phyloP scores from a whole-genome alignment of 306 rosid genomes.

The Castanea crenata region DNA sequence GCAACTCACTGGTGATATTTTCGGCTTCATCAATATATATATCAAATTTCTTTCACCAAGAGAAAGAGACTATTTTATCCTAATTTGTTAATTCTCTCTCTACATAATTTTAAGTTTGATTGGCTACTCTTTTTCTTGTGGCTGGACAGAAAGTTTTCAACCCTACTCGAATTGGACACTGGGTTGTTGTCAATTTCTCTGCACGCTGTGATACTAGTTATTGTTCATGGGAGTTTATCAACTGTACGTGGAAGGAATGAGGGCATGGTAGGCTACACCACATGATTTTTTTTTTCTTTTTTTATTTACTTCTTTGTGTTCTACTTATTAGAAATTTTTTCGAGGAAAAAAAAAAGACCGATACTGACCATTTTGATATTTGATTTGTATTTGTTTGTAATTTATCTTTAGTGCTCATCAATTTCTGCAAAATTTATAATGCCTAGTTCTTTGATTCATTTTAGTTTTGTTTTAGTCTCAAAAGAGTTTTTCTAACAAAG shows the following conservation, averaged over 20 bases:
- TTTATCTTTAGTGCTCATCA: no score
- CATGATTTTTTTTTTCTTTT: neutral
- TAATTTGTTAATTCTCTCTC: neutral
- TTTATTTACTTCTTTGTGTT: no score
- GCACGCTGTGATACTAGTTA: constrained; percentile 80
- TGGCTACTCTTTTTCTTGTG: constrained; percentile 7
- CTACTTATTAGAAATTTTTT: no score
- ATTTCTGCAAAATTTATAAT: no score
- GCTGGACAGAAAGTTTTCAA: constrained; percentile 52
- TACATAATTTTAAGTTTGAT: constrained; percentile 14
- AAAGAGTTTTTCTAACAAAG: no score
- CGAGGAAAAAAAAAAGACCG: no score
- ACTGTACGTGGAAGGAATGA: constrained; percentile 67
- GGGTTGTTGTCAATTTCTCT: constrained; percentile 91
- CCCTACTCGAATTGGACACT: constrained; percentile 50
- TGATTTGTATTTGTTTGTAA: no score
- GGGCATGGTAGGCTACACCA: constrained; percentile 67
- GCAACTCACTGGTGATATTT: no score
- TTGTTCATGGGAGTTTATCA: constrained; percentile 83
- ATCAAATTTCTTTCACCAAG: neutral
- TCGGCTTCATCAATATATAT: no score
- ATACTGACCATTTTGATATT: no score
- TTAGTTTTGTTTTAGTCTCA: no score
- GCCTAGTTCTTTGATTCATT: no score
- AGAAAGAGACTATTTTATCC: neutral